These are phyloP conservation scores for Zygnema cylindricum DNA, from an alignment of 139 green algal genomes.

Conservation along the genomic window DNA sequence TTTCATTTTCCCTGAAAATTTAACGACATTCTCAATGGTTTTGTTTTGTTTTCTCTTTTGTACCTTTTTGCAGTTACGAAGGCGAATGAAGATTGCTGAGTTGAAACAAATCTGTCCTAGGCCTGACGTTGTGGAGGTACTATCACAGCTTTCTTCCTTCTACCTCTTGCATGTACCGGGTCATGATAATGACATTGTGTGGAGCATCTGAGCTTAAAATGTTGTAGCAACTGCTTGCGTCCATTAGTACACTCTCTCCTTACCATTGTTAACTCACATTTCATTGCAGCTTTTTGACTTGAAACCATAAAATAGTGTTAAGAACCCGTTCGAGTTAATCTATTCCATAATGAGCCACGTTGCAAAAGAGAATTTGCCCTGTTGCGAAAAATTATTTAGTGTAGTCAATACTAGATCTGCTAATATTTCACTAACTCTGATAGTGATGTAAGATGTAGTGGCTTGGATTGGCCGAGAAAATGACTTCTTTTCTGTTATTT, in stretches of 20 bases:
- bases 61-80: slow-evolving; percentile 32
- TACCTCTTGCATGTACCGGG: not conserved
- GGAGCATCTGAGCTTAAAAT: too few species aligned
- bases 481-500: slow-evolving; percentile 7
- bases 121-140: slow-evolving; percentile 92
- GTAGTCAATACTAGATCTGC: not conserved
- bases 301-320: too few species aligned
- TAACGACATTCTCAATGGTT: slow-evolving; percentile 22
- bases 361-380: too few species aligned
- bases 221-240: too few species aligned
- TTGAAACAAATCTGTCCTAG: slow-evolving; percentile 86
- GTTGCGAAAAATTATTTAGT: not conserved
- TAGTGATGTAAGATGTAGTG: not conserved
- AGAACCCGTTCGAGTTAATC: too few species aligned
- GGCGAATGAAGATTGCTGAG: slow-evolving; percentile 84
- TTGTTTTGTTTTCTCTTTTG: not conserved
- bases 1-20: slow-evolving; percentile 12
- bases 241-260: too few species aligned
- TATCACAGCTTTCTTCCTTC: not conserved
- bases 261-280: too few species aligned
- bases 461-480: slow-evolving; percentile 14
- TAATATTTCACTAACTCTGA: not conserved
- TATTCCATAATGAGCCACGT: too few species aligned
- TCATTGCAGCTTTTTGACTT: too few species aligned
- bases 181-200: too few species aligned